Base-by-base conservation (phyloP, 805 yeast genomes). In the Suhomyces pyralidae region DNA sequence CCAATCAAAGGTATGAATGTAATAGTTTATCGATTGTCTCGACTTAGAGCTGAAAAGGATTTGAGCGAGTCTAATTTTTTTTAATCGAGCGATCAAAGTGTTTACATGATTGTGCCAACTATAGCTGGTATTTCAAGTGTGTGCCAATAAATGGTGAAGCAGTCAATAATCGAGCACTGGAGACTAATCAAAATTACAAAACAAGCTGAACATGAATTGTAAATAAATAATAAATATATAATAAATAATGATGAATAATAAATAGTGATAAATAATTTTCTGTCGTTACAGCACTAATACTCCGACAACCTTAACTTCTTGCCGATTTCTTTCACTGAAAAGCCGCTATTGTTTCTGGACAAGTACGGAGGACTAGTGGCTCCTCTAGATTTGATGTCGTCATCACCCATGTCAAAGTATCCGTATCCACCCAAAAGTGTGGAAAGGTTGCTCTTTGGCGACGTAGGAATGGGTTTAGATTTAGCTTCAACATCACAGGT, bases 261-360 rank as follows among this genome's bases (percentile, higher is more conserved):
- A 45, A 50, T 34, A 40, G 24, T 38, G 49, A 52, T 49, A 51
- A 51, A 54, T 51, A 52, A 34, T 22, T 32, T 19, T 44, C 30
- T 48, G 51, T 49, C 46, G 50, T 46, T 49, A 48, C 15, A 45
- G 7, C 28, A 42, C 44, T 66, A 85, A 57, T 84, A 84, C 62
- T 85, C 90, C 2, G 86, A 80, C 46, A 85, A 71, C 53, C 88
- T 68, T 55, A 85, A 67, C 66, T 85, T 85, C 62, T 84, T 79
- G 45, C 87, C 89, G 57, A 85, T 82, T 55, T 85, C 88, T 50
- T 83, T 64, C 34, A 78, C 62, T 12, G 80, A 68, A 56, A 73
- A 71, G 14, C 73, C 73, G 51, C 74, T 66, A 44, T 71, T 73
- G 55, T 65, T 61, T 55, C 74, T 67, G 52, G 68, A 64, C 58